Conservation (phyloP, 2,329 filamentous ascomycete species). For the Colletotrichum truncatum region DNA sequence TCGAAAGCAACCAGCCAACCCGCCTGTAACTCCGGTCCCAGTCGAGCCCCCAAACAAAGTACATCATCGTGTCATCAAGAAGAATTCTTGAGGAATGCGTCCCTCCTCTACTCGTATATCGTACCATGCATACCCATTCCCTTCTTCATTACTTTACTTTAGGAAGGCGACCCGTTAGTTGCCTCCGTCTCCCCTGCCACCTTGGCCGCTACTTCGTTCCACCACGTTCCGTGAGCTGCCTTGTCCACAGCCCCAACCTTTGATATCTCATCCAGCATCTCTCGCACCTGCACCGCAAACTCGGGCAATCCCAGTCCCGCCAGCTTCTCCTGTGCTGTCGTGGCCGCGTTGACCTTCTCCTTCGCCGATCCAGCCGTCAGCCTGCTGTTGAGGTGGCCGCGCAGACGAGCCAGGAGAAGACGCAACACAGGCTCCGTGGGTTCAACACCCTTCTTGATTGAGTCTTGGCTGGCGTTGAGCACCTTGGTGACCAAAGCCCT, state of each 20-base stretch:
- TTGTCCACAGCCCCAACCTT: conserved; percentile 74
- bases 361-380: conserved; percentile 72
- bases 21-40: conserved; percentile 21
- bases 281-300: conserved; percentile 74
- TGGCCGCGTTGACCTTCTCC: conserved; percentile 76
- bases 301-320: conserved; percentile 76
- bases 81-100: conserved; percentile 2
- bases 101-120: conserved; percentile 25
- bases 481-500: conserved; percentile 67
- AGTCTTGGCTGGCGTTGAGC: conserved; percentile 58
- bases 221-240: conserved; percentile 74
- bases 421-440: conserved; percentile 68
- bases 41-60: conserved; percentile 23
- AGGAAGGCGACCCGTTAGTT: background rate
- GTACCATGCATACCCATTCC: conserved; percentile 16
- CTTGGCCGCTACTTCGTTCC: conserved; percentile 71
- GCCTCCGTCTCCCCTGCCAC: conserved; percentile 52
- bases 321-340: conserved; percentile 74
- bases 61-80: conserved; percentile 27
- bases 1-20: conserved; percentile 15
- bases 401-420: conserved; percentile 73
- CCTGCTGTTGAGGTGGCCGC: conserved; percentile 71
- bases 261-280: conserved; percentile 74
- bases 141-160: background rate
- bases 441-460: conserved; percentile 49